Evolutionary conservation across 2,329 filamentous ascomycete genomes (phyloP).

Genomic region (Trichophyton mentagrophytes): DNA sequence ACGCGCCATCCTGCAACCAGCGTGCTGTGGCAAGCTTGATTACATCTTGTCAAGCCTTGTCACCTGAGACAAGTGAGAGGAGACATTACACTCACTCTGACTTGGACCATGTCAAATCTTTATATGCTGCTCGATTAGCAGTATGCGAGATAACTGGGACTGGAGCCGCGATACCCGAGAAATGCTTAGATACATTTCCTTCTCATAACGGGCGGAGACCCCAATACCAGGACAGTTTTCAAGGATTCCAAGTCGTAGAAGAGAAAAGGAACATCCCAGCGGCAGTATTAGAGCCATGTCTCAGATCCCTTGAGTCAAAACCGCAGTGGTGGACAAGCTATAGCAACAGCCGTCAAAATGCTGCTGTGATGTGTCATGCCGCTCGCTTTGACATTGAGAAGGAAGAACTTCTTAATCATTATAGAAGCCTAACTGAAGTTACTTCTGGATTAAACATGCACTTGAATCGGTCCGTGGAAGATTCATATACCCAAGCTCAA

Average conservation of each 20-base stretch:
- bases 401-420: slow-evolving; percentile 30
- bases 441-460: slow-evolving; percentile 25
- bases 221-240: slow-evolving; percentile 8
- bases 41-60: slow-evolving; percentile 41
- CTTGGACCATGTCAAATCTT: slow-evolving; percentile 39
- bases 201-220: slow-evolving; percentile 11
- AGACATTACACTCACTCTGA: slow-evolving; percentile 19
- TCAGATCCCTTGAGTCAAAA: slow-evolving; percentile 41
- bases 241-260: slow-evolving; percentile 15
- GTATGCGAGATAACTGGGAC: slow-evolving; percentile 49
- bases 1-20: slow-evolving; percentile 40
- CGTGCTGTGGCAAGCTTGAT: slow-evolving; percentile 41
- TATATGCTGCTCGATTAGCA: slow-evolving; percentile 50
- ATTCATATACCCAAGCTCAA: slow-evolving; percentile 20
- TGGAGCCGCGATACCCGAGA: slow-evolving; percentile 36
- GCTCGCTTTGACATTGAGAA: slow-evolving; percentile 47
- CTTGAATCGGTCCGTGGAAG: slow-evolving; percentile 23
- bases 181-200: slow-evolving; percentile 40
- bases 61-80: slow-evolving; percentile 20
- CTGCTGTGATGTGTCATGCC: slow-evolving; percentile 50
- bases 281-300: slow-evolving; percentile 36
- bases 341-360: slow-evolving; percentile 49
- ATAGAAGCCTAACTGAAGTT: slow-evolving; percentile 28
- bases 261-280: slow-evolving; percentile 5
- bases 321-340: slow-evolving; percentile 53